Evolutionary conservation across 768 basidiomycete species (phyloP), one percentile per base, ranked within the genome.

Genomic region (Podaxis carcinomalis): DNA sequence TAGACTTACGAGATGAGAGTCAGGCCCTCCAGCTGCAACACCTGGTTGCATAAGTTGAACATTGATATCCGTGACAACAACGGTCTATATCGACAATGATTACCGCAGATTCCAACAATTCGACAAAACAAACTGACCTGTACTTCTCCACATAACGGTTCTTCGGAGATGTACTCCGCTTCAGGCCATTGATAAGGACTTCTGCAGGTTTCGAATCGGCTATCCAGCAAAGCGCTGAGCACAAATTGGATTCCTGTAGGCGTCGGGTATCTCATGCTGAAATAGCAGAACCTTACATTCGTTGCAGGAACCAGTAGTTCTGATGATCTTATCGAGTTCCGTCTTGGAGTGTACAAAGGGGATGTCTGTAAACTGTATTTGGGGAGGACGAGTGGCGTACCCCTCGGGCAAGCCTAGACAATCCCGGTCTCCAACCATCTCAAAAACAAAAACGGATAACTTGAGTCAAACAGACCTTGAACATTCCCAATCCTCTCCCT

Each of bases 151-250:
- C 80, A 63, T 82, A 77, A 25, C 88, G 79, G 66, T 90, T 83
- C 68, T 90, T 92, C 0, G 87, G 83, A 10, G 89, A 76, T 1
- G 90, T 84, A 1, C 92, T 92, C 49, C 92, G 85, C 66, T 83
- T 87, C n/a, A 87, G 74, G 2, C 93, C 92, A 63, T 90, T 91
- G 64, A 90, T 90, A 50, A 93, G 68, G 21, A 92, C 79, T 68
- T 95, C 90, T 28, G 74, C 69, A 4, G 74, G 62, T n/a, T 66
- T 57, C 0, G 79, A 75, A 51, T 84, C 84, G 13, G 85, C 81
- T 2, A 84, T 73, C 87, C 87, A 95, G 57, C 83, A 90, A 9
- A 93, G 70, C 0, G 90, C 92, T 92, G 68, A 28, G 55, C 32
- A 28, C 19, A 53, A 25, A 46, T 16, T 46, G 9, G n/a, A 4